Evolutionary conservation across 768 basidiomycete genomes (phyloP), one percentile per base, ranked within the genome.

Genomic region (Mycena maculata): DNA sequence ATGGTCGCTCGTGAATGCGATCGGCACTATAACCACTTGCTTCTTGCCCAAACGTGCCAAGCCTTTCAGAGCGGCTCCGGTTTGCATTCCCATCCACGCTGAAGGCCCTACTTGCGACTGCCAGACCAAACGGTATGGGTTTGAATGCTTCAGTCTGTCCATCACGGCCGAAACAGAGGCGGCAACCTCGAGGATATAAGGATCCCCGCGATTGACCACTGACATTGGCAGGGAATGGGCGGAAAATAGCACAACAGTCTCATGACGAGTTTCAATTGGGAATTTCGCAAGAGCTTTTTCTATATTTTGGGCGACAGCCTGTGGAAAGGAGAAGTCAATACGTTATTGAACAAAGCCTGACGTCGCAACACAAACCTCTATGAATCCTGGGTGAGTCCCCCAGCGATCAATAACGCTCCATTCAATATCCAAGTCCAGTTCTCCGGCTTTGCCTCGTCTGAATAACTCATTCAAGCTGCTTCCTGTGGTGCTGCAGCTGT

Each of bases 321-420:
- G 72, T 59, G 50, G 45, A 56, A 56, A 54, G 69, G 23, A 23
- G 58, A 23, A 50, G 15, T 11, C 23, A 36, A 30, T 45, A 50
- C 36, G 55, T 27, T 23, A 52, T 16, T 42, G 49, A 44, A 59
- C n/a, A 44, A 55, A 12, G 45, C 58, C 22, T 49, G 39, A n/a
- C 7, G 45, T 8, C 13, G 15, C 48, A 9, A 54, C 45, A 77
- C 87, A 54, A 75, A 95, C 97, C 85, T 99, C 95, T 66, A 99
- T 87, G 74, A 99, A 93, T 5, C 98, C 98, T 7, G 92, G 85
- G 77, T 99, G 94, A 12, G 94, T 95, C 11, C 95, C 96, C 98
- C 98, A 99, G 28, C 98, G 88, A 81, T 99, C 98, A 75, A 99
- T 92, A 8, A 99, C 96, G 76, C 94, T 97, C 98, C 98, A 99